phyloP scores from a whole-genome alignment of 2,329 filamentous ascomycete species.

The Periglandula ipomoeae region DNA sequence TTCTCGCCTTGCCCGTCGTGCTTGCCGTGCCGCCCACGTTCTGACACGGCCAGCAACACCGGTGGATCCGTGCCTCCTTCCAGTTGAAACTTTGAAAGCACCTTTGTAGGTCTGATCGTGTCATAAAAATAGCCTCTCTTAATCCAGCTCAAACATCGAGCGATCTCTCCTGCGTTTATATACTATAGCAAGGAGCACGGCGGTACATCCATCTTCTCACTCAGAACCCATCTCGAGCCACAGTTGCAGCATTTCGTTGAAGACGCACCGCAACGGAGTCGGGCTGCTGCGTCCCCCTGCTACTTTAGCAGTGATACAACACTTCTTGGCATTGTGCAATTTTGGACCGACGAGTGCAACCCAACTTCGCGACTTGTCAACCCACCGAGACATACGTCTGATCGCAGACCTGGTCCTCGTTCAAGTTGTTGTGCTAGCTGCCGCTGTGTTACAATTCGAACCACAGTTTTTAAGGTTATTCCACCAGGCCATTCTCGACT shows the following conservation, averaged over 20 bases:
- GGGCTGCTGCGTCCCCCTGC: neutral
- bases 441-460: slow-evolving; percentile 1
- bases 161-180: too few species aligned
- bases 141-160: too few species aligned
- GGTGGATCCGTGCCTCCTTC: neutral
- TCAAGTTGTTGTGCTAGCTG: neutral
- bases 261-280: too few species aligned
- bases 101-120: too few species aligned
- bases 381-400: slow-evolving; percentile 7
- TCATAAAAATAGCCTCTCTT: too few species aligned
- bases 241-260: neutral
- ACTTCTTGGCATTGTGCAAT: slow-evolving; percentile 3
- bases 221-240: neutral
- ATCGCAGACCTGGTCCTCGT: neutral
- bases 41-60: too few species aligned
- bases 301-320: neutral
- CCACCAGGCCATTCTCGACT: neutral
- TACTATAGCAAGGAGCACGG: too few species aligned
- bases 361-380: neutral
- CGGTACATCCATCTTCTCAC: too few species aligned
- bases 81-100: neutral
- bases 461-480: slow-evolving; percentile 11
- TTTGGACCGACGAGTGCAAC: neutral
- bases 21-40: too few species aligned
- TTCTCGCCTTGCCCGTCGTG: too few species aligned